Conservation (phyloP, 169 alveolate species). For the Plasmodium coatneyi region DNA sequence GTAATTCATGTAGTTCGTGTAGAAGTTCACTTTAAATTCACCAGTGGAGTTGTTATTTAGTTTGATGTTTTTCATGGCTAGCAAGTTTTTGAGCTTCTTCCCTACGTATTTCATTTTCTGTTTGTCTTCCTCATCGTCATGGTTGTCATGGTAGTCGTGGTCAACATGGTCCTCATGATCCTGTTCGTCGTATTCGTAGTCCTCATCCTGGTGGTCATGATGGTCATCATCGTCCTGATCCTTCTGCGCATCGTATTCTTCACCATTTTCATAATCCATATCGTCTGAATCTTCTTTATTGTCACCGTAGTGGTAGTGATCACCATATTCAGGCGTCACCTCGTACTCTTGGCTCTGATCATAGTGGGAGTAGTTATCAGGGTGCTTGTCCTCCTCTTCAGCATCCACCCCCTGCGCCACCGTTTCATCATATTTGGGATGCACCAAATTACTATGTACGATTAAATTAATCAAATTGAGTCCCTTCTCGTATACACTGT, state of each 20-base stretch:
- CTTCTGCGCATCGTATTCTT: not conserved
- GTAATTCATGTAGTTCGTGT: constrained; percentile 26
- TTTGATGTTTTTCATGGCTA: constrained; percentile 16
- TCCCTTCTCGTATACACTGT: not conserved
- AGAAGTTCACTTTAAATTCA: constrained; percentile 16
- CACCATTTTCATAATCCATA: not conserved
- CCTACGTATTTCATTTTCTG: not conserved
- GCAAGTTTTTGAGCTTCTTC: constrained; percentile 1
- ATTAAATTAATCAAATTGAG: constrained; percentile 44
- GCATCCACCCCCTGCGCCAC: not conserved
- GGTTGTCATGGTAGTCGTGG: not conserved
- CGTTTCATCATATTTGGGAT: constrained; percentile 8
- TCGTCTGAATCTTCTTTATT: not conserved
- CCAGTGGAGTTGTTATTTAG: constrained; percentile 48
- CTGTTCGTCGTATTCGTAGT: not conserved
- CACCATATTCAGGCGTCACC: not conserved
- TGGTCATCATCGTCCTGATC: not conserved
- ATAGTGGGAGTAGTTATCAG: not conserved
- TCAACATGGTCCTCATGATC: not conserved
- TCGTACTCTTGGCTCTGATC: not conserved
- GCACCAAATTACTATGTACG: constrained; percentile 18
- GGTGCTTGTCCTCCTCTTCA: not conserved
- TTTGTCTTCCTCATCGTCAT: not conserved
- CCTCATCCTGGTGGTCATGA: not conserved
- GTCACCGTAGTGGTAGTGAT: not conserved